Base-by-base conservation (phyloP, 73 alveolate species). In the Uronychia binucleata region DNA sequence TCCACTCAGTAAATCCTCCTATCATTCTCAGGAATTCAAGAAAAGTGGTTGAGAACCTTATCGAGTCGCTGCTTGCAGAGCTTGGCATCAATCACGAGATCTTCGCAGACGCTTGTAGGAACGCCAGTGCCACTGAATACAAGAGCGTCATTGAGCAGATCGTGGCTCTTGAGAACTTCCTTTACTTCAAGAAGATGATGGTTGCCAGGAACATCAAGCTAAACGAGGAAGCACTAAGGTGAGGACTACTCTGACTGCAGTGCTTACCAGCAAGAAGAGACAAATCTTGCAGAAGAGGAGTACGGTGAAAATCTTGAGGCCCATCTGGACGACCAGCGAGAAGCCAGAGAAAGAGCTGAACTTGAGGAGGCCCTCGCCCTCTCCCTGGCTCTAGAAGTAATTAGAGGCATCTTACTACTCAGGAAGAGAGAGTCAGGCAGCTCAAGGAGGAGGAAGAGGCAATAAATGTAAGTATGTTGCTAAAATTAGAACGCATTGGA, bases 111-210 rank as follows among this genome's bases (percentile, higher is more conserved):
- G 87, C 87, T 1, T 57, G 19, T 27, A 57, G 8, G 28, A 80
- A 80, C 29, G 87, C 87, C 0, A 28, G 30, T 1, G n/a, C 28
- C 1, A 80, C 87, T 25, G 77, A 26, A 5, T 74, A 75, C 57
- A 30, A 57, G 13, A 57, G 28, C 1, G 46, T 30, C 30, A 80
- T 82, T 1, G 76, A 74, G n/a, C 82, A 82, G 58, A 74, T 82
- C 1, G 77, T 82, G 77, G 89, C 89, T n/a, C 60, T 82, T n/a
- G 89, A 82, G 13, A 82, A 82, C 31, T 82, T 82, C 58, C 80
- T 30, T 31, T 14, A 30, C 30, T 80, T 80, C 58, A 27, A 60
- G 83, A 82, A 82, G 29, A 30, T 82, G 76, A 82, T 82, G 89
- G 89, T 82, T 1, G 77, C 78, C 28, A 60, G 89, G 31, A 82